Evolutionary conservation across 2,329 filamentous ascomycete species (phyloP).

Genomic region (Pyrenophora graminea): DNA sequence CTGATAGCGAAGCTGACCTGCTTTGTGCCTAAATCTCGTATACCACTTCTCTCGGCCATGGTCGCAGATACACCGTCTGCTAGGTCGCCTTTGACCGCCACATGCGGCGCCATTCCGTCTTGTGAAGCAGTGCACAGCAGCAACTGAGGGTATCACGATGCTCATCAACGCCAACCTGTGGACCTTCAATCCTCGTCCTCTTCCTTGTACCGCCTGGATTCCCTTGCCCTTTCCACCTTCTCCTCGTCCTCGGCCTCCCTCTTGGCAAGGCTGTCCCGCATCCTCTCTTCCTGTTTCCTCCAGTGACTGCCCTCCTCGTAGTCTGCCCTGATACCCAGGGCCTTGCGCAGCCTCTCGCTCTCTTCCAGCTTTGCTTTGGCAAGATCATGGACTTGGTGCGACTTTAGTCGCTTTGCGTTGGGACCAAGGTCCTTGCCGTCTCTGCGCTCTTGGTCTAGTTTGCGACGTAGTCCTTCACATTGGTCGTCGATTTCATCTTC

Average conservation of each 20-base stretch:
- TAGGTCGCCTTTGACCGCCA: background rate
- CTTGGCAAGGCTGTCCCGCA: conserved; percentile 51
- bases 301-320: conserved; percentile 87
- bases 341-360: conserved; percentile 83
- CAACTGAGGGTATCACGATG: conserved; percentile 1
- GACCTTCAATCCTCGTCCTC: conserved; percentile 36
- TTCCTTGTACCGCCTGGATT: conserved; percentile 30
- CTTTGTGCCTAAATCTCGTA: conserved; percentile 1
- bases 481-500: conserved; percentile 89
- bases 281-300: conserved; percentile 78
- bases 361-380: conserved; percentile 96
- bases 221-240: conserved; percentile 27
- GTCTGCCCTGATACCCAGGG: conserved; percentile 82
- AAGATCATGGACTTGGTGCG: conserved; percentile 93
- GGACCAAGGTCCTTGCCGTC: conserved; percentile 43
- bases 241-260: conserved; percentile 45
- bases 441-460: conserved; percentile 57
- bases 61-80: too few relatives aligned
- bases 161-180: background rate
- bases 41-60: background rate
- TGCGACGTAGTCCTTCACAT: conserved; percentile 68
- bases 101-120: background rate
- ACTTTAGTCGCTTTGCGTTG: conserved; percentile 69
- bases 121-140: background rate
- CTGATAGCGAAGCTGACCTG: conserved; percentile 1